These are phyloP conservation scores for Penicillium lagena DNA, from an alignment of 495 filamentous ascomycete species.

Conservation along the genomic window DNA sequence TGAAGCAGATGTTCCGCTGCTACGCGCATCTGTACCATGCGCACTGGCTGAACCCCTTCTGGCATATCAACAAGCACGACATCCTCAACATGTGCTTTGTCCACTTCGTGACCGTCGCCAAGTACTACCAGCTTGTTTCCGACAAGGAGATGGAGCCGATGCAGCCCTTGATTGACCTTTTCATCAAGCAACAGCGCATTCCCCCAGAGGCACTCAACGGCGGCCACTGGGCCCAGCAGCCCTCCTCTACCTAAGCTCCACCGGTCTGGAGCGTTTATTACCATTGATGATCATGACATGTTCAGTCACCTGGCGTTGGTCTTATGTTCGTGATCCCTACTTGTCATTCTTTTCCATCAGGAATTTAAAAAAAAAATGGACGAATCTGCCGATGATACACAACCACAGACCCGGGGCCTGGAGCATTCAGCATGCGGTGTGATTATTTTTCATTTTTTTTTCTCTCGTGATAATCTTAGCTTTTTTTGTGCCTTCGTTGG, in stretches of 20 bases:
- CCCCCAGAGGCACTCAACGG: constrained; percentile 57
- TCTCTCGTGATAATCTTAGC: neutral
- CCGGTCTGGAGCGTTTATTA: constrained; percentile 11
- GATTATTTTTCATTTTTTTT: constrained; percentile 28
- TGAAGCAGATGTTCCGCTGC: constrained; percentile 95
- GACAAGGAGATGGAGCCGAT: constrained; percentile 87
- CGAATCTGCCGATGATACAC: constrained; percentile 18
- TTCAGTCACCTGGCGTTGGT: constrained; percentile 38
- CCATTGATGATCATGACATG: constrained; percentile 21
- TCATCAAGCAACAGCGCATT: constrained; percentile 77
- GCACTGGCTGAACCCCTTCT: constrained; percentile 76
- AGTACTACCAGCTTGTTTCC: constrained; percentile 72
- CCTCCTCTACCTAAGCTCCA: constrained; percentile 28
- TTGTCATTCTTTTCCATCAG: constrained; percentile 7
- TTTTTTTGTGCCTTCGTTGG: constrained; percentile 3
- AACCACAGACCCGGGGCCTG: constrained; percentile 18
- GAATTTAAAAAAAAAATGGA: constrained; percentile 12
- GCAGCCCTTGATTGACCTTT: constrained; percentile 86
- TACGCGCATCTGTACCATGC: constrained; percentile 88
- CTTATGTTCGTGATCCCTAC: constrained; percentile 14
- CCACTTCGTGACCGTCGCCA: constrained; percentile 84
- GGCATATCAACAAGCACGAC: constrained; percentile 75
- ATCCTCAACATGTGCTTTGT: constrained; percentile 93
- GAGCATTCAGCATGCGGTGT: constrained; percentile 41
- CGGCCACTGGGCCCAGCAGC: constrained; percentile 41